A percentile compares a stretch with the other conserved stretches of the same genome.
Evolutionary conservation across 345 rosid species (phyloP).

Genomic region (Salix udensis): DNA sequence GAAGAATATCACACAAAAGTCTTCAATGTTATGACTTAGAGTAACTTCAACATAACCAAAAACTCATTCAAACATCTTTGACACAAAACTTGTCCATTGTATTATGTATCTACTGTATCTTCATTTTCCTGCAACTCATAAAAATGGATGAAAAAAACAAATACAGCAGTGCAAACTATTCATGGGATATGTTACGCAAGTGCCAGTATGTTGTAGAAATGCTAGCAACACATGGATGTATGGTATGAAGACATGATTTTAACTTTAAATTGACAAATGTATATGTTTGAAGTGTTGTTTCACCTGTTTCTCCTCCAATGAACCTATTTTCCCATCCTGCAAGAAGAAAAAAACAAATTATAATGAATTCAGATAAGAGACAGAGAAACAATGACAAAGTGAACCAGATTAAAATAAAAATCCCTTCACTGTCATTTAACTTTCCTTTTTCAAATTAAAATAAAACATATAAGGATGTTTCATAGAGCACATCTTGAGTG

Average conservation of each 20-base stretch:
- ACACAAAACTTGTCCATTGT: not conserved
- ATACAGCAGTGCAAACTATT: not conserved
- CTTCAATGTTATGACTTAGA: not conserved
- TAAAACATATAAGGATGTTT: not conserved
- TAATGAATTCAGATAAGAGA: not conserved
- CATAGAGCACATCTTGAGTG: not conserved
- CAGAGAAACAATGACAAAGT: not conserved
- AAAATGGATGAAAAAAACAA: not conserved
- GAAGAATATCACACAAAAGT: not conserved
- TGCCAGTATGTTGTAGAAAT: not conserved
- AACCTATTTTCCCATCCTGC: conserved; percentile 79
- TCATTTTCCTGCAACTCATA: not conserved
- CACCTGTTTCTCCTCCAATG: conserved; percentile 87
- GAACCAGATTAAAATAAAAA: not conserved
- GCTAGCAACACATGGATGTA: not conserved
- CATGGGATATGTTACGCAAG: not conserved
- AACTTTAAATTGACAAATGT: not conserved
- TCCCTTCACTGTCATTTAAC: not conserved
- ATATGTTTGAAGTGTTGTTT: not conserved
- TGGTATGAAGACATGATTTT: not conserved
- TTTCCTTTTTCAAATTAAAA: not conserved
- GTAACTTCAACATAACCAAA: not conserved
- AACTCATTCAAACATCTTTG: not conserved
- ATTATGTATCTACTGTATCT: not conserved
- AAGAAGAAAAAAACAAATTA: conserved; percentile 9